Percentiles rank a stretch among this genome's conserved stretches.
phyloP scores from a whole-genome alignment of 306 rosid species.

The Sechiopsis laciniata region DNA sequence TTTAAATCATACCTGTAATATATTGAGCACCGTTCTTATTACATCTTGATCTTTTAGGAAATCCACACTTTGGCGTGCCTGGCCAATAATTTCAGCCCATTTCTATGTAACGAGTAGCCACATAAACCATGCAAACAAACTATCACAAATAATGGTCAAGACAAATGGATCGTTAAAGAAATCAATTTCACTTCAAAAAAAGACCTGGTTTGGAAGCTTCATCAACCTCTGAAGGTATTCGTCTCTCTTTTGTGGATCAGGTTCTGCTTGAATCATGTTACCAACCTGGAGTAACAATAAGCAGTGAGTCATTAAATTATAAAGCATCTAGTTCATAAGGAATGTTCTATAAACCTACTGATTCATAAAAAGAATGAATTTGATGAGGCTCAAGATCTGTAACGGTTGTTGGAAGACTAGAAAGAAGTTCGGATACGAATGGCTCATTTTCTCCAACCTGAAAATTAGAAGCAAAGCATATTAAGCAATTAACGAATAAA shows the following conservation, averaged over 20 bases:
- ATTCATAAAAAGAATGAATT: conserved; percentile 91
- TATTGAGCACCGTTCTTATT: conserved; percentile 85
- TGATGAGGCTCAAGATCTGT: conserved; percentile 89
- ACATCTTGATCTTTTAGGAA: conserved; percentile 84
- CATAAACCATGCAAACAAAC: not conserved
- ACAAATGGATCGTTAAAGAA: conserved; percentile 12
- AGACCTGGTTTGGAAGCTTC: conserved; percentile 90
- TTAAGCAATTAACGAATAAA: not conserved
- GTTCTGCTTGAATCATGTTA: conserved; percentile 93
- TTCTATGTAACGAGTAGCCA: conserved; percentile 41
- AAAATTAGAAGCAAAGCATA: conserved; percentile 24
- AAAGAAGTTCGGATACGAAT: conserved; percentile 86
- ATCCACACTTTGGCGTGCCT: conserved; percentile 83
- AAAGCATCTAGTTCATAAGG: not conserved
- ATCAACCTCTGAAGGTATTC: conserved; percentile 86
- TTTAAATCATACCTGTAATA: conserved; percentile 58
- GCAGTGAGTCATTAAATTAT: not conserved
- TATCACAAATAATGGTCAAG: not conserved
- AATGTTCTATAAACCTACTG: conserved; percentile 44
- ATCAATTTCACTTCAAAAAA: not conserved
- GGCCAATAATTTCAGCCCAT: conserved; percentile 91
- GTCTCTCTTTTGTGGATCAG: conserved; percentile 82
- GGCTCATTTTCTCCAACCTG: conserved; percentile 97
- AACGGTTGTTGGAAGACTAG: conserved; percentile 84
- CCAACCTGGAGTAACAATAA: conserved; percentile 51